These are phyloP conservation scores for Xylariales sp. DNA, from an alignment of 2,329 filamentous ascomycete species.

Conservation along the genomic window DNA sequence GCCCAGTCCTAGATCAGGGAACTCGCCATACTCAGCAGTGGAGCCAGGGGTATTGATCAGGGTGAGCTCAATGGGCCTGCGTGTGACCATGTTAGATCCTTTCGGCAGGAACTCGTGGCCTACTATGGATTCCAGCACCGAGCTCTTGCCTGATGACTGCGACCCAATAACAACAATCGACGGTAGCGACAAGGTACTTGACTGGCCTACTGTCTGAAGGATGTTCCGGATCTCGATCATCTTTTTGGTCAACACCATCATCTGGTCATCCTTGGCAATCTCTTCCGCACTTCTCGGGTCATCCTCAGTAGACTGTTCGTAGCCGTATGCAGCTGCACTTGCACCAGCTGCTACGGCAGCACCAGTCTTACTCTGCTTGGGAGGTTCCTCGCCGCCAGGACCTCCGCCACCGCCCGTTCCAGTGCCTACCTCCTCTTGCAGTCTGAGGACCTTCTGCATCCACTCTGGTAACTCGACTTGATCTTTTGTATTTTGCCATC, in stretches of 20 bases:
- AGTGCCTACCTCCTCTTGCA: conserved; percentile 55
- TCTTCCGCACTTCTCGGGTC: conserved; percentile 58
- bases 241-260: conserved; percentile 98
- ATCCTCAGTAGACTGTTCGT: conserved; percentile 64
- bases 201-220: conserved; percentile 86
- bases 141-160: conserved; percentile 97
- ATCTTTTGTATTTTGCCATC: conserved; percentile 81
- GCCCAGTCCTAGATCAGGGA: conserved; percentile 82
- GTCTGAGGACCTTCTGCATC: conserved; percentile 67
- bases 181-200: conserved; percentile 78
- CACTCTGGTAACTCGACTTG: conserved; percentile 67
- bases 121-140: conserved; percentile 92
- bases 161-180: conserved; percentile 99
- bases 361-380: conserved; percentile 55
- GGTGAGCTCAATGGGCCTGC: conserved; percentile 91
- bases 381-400: conserved; percentile 44
- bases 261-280: conserved; percentile 85
- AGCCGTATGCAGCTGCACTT: conserved; percentile 73
- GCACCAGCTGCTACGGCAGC: conserved; percentile 64
- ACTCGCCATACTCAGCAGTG: conserved; percentile 88
- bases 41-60: conserved; percentile 91
- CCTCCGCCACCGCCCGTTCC: conserved; percentile 43
- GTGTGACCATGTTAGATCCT: conserved; percentile 97
- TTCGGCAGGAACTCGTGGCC: conserved; percentile 97
- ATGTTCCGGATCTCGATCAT: conserved; percentile 99